These are phyloP conservation scores for Pyrus communis DNA, from an alignment of 306 rosid genomes.

Conservation along the genomic window DNA sequence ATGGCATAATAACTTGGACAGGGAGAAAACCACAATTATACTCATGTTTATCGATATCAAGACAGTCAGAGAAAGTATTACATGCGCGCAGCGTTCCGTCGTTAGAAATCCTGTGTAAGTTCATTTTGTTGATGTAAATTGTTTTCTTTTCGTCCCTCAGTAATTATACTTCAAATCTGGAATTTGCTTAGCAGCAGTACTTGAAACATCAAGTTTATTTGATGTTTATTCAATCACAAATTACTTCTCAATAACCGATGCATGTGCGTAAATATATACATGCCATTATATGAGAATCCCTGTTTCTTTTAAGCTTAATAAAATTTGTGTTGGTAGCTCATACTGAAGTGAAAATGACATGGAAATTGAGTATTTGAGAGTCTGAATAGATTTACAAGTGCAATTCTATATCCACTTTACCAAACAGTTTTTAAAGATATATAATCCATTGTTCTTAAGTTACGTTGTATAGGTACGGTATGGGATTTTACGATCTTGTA, in stretches of 20 bases:
- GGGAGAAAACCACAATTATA: conserved; percentile 32
- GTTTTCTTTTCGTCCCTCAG: background rate
- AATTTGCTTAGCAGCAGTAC: background rate
- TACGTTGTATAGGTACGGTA: background rate
- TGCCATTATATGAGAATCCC: background rate
- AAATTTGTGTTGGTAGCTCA: background rate
- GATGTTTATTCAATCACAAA: background rate
- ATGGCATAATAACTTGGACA: conserved; percentile 46
- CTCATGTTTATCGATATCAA: conserved; percentile 39
- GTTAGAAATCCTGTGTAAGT: conserved; percentile 42
- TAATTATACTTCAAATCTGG: background rate
- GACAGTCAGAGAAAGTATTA: conserved; percentile 22
- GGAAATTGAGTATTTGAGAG: background rate
- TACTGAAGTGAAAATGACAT: background rate
- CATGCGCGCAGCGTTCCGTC: conserved; percentile 15
- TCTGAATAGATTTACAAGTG: background rate
- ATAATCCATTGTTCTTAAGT: background rate
- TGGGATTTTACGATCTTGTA: background rate
- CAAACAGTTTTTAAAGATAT: background rate
- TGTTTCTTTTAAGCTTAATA: background rate
- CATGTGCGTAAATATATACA: background rate
- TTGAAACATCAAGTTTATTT: background rate
- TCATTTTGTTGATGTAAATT: background rate
- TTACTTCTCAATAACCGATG: background rate
- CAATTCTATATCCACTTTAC: background rate